Evolutionary conservation across 2,329 filamentous ascomycete genomes (phyloP).

Genomic region (Fusarium robinianum): DNA sequence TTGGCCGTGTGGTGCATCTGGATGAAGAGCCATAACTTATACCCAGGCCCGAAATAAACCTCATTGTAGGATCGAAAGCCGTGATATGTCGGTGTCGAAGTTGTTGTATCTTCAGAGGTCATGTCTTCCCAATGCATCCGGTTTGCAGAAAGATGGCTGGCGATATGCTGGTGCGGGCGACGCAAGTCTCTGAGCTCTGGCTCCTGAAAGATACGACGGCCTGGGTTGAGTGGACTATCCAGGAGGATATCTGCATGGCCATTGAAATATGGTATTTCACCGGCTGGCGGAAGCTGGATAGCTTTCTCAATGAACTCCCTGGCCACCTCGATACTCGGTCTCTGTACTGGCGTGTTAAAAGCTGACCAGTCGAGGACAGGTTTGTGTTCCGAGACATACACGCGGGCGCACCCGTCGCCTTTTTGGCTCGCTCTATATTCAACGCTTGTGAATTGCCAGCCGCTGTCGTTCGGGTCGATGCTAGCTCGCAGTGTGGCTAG

Average conservation of each 20-base stretch:
- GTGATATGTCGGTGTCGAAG: not conserved
- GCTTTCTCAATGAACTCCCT: not conserved
- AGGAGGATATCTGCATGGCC: not conserved
- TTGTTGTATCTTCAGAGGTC: not conserved
- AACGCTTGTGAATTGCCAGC: too few species aligned
- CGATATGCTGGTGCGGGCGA: slow-evolving; percentile 4
- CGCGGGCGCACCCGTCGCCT: not conserved
- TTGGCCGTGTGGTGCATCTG: slow-evolving; percentile 2
- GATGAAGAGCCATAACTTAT: slow-evolving; percentile 6
- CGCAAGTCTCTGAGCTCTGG: slow-evolving; percentile 4
- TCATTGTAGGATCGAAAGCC: slow-evolving; percentile 9
- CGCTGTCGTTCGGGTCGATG: too few species aligned
- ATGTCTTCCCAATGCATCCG: slow-evolving; percentile 3
- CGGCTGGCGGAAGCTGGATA: not conserved
- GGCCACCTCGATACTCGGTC: slow-evolving; percentile 1
- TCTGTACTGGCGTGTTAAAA: not conserved
- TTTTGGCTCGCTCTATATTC: too few species aligned
- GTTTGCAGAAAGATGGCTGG: slow-evolving; percentile 1
- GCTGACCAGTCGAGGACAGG: slow-evolving; percentile 1
- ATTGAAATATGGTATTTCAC: not conserved
- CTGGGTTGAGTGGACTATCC: not conserved
- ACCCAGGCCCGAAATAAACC: slow-evolving; percentile 2
- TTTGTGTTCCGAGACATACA: not conserved
- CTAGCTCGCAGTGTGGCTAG: too few species aligned
- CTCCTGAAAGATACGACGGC: not conserved